Percentiles rank a stretch among this genome's conserved stretches.
Conservation (phyloP, 1,284 basidiomycete genomes). For the Stygiomarasmius scandens region DNA sequence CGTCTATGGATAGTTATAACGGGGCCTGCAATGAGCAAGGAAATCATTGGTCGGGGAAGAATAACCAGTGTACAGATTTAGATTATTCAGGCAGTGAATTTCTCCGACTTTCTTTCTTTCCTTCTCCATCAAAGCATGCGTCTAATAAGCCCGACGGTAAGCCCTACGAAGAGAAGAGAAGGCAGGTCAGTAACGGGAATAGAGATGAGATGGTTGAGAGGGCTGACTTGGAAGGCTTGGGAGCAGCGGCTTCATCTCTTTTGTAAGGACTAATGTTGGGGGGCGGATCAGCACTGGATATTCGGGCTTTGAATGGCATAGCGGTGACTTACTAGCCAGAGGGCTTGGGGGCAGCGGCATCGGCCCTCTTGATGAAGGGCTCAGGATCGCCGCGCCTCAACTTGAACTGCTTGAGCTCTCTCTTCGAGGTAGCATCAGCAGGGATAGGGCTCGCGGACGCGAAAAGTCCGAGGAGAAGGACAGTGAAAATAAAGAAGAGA, state of each 20-base stretch:
- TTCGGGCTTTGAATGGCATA: background rate
- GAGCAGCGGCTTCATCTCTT: background rate
- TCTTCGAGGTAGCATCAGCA: conserved; percentile 17
- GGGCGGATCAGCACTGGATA: background rate
- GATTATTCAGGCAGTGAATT: too few relatives aligned
- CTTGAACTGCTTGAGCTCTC: conserved; percentile 38
- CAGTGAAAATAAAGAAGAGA: conserved; percentile 23
- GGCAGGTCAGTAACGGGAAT: background rate
- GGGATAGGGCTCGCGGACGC: conserved; percentile 24
- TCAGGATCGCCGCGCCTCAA: conserved; percentile 31
- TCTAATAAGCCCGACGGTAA: background rate
- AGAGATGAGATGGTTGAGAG: background rate
- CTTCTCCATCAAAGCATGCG: background rate
- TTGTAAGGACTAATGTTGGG: background rate
- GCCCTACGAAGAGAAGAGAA: background rate
- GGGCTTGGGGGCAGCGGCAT: conserved; percentile 16
- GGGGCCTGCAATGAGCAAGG: background rate
- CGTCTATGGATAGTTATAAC: background rate
- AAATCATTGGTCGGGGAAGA: background rate
- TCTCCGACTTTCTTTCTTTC: background rate
- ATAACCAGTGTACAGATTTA: too few relatives aligned
- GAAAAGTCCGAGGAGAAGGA: conserved; percentile 26
- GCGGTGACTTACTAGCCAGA: conserved; percentile 18
- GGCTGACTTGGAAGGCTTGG: conserved; percentile 1
- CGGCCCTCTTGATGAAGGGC: conserved; percentile 18